These are phyloP conservation scores for Cytidiella melzeri DNA, from an alignment of 768 basidiomycete genomes.

Conservation along the genomic window DNA sequence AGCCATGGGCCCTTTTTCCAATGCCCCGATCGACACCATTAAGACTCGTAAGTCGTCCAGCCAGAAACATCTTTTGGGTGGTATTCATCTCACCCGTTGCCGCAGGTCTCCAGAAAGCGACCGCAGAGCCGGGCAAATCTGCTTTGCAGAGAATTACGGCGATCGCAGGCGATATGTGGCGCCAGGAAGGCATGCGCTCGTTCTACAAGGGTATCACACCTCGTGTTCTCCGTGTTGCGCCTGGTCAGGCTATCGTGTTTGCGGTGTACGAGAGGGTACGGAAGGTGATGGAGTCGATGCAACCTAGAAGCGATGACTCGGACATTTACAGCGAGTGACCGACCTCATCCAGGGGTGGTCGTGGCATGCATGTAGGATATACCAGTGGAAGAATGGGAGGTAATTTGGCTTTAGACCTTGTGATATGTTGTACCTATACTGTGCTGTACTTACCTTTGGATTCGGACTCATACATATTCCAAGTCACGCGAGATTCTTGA, in stretches of 20 bases:
- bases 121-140: slow-evolving; percentile 63
- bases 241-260: slow-evolving; percentile 95
- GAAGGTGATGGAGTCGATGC: slow-evolving; percentile 61
- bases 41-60: slow-evolving; percentile 73
- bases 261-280: slow-evolving; percentile 94
- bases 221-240: slow-evolving; percentile 91
- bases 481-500: too few relatives aligned
- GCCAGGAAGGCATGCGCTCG: slow-evolving; percentile 75
- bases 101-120: slow-evolving; percentile 79
- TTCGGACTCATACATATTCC: too few relatives aligned
- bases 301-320: slow-evolving; percentile 45
- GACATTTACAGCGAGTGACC: slow-evolving; percentile 61
- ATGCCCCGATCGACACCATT: slow-evolving; percentile 92
- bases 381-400: too few relatives aligned
- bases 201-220: slow-evolving; percentile 99
- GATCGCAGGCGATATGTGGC: slow-evolving; percentile 93
- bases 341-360: neutral
- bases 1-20: slow-evolving; percentile 97
- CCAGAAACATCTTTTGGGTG: slow-evolving; percentile 4
- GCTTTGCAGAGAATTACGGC: slow-evolving; percentile 73
- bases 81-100: slow-evolving; percentile 1
- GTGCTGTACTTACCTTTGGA: too few relatives aligned
- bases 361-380: neutral
- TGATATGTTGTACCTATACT: too few relatives aligned
- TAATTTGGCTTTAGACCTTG: too few relatives aligned